phyloP scores from a whole-genome alignment of 805 yeast genomes.

The Jamesozyma lodderae region DNA sequence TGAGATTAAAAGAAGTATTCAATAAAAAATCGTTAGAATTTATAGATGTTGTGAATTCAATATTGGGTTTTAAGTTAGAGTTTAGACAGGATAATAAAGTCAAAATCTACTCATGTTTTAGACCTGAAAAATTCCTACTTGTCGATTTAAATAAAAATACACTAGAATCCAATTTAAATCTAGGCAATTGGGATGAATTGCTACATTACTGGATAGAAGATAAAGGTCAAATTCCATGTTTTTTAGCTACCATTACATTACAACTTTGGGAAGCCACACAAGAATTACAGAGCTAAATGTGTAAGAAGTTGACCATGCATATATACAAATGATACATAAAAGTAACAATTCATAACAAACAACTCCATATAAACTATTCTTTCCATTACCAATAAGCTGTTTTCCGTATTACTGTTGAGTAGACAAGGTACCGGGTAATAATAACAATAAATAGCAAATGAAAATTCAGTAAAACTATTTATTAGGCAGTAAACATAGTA shows the following conservation, averaged over 20 bases:
- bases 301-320: too few relatives aligned
- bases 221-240: conserved; percentile 64
- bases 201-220: conserved; percentile 60
- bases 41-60: conserved; percentile 52
- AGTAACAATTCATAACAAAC: too few relatives aligned
- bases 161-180: conserved; percentile 37
- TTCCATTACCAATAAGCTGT: too few relatives aligned
- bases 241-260: conserved; percentile 64
- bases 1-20: conserved; percentile 47
- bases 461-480: too few relatives aligned
- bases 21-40: conserved; percentile 62
- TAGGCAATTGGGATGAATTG: conserved; percentile 39
- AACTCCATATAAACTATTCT: too few relatives aligned
- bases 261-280: conserved; percentile 55
- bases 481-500: too few relatives aligned
- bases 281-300: too few relatives aligned
- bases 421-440: too few relatives aligned
- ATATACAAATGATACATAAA: too few relatives aligned
- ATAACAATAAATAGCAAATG: too few relatives aligned
- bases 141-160: conserved; percentile 50
- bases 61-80: conserved; percentile 68
- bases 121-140: conserved; percentile 37
- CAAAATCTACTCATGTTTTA: conserved; percentile 43
- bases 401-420: too few relatives aligned
- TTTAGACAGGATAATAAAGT: conserved; percentile 50